Base-by-base conservation (phyloP, 2,329 filamentous ascomycete species). In the Ascochyta lentis region DNA sequence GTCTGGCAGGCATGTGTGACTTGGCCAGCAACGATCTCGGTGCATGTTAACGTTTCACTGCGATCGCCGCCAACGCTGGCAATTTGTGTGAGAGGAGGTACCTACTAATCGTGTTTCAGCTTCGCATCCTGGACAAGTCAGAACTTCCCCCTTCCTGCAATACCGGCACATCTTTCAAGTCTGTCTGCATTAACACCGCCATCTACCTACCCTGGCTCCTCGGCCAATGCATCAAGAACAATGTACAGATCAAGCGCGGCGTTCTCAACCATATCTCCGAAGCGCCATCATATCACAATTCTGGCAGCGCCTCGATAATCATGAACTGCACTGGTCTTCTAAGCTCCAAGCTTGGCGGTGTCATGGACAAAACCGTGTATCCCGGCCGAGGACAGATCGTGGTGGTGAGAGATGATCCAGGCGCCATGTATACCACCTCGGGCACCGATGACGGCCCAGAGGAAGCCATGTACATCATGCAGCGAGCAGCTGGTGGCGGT, bases 101-200 rank as follows among this genome's bases (percentile, higher is more conserved):
- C 8, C 19, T 31, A 29, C 51, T 61, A 26, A 66, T 41, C 7
- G 7, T 9, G 19, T 3, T 13, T 19, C 59, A 85, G 82, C 94
- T 87, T 75, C 84, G 85, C 58, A 78, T 86, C 54, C 75, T 94
- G 3, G 70, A 82, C 4, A 73, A 81, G 31, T 75, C 78, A 9
- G 81, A 69, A 63, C 78, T 96, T 1, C 84, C 86, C 0, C 66
- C 78, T 0, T 90, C 84, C 16, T 84, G 88, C 49, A 88, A 92
- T 57, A 89, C 88, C 10, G 92, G 87, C 23, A 90, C 86, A 46
- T 81, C 83, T 51, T 96, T 95, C 75, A 91, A 86, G 7, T 94
- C 90, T 1, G 88, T 96, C 37, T 97, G 93, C 77, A 94, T 97
- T 74, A 97, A 98, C 78, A 91, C 91, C 0, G 86, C 90, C 38